phyloP scores from a whole-genome alignment of 768 basidiomycete species.

The Lactarius pseudohatsudake region DNA sequence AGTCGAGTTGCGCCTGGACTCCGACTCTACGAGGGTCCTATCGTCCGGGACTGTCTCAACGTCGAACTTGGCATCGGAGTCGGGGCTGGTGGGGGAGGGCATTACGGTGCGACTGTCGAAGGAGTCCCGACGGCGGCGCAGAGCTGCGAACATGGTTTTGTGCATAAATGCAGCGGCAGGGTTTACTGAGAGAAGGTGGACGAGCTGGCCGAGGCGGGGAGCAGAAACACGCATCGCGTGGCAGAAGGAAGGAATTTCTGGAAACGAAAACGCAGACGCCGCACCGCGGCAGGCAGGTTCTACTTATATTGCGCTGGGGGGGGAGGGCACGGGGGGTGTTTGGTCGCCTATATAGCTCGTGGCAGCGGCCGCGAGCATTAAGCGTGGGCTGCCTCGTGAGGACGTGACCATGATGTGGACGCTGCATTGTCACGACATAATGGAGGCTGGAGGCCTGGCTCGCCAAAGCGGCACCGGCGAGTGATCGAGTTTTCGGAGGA shows the following conservation, averaged over 20 bases:
- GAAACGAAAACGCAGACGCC: conserved; percentile 19
- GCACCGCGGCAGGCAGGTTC: conserved; percentile 10
- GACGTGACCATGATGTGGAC: conserved; percentile 8
- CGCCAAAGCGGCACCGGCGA: conserved; percentile 1
- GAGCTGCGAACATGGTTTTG: conserved; percentile 7
- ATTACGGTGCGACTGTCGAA: background rate
- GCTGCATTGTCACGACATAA: background rate
- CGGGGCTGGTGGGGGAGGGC: conserved; percentile 4
- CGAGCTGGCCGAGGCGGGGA: conserved; percentile 16
- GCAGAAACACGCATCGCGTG: conserved; percentile 26
- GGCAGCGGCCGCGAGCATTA: conserved; percentile 17
- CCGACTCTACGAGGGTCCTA: conserved; percentile 18
- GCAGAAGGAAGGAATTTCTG: conserved; percentile 9
- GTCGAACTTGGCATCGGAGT: conserved; percentile 5
- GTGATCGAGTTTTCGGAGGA: conserved; percentile 8
- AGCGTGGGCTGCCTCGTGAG: conserved; percentile 19
- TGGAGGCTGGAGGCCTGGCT: background rate
- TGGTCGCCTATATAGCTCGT: conserved; percentile 13
- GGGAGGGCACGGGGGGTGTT: conserved; percentile 16
- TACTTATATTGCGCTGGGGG: conserved; percentile 19
- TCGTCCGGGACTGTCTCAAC: conserved; percentile 19
- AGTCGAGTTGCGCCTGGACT: conserved; percentile 5
- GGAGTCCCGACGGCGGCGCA: conserved; percentile 10
- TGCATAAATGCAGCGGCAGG: conserved; percentile 4
- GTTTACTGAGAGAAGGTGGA: conserved; percentile 16